Conservation (phyloP, 371 early-diverging fungal genomes). For the Mortierella sp. region DNA sequence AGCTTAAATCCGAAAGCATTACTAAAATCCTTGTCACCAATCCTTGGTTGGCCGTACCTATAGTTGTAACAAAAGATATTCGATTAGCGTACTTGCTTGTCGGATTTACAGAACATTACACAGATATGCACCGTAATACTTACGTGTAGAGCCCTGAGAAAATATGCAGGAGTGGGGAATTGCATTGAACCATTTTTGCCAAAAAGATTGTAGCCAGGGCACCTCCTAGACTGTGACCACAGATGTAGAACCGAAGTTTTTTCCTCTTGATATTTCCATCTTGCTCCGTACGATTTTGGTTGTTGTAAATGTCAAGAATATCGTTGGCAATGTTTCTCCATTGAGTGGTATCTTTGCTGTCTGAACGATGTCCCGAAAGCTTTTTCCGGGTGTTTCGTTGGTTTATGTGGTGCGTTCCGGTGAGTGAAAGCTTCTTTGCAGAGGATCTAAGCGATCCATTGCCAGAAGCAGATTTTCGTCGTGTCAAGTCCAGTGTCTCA, state of each 20-base stretch:
- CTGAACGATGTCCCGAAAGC: constrained; percentile 17
- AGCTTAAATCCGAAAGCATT: constrained; percentile 62
- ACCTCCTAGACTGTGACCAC: constrained; percentile 53
- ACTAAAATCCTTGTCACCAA: constrained; percentile 68
- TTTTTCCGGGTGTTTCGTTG: constrained; percentile 27
- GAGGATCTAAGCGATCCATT: constrained; percentile 19
- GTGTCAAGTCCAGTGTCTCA: background rate
- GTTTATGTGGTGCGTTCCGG: constrained; percentile 9
- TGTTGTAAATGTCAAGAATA: constrained; percentile 55
- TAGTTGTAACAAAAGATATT: background rate
- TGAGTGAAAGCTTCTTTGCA: constrained; percentile 17
- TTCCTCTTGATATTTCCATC: constrained; percentile 42
- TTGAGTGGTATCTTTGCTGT: constrained; percentile 37
- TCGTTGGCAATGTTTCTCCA: constrained; percentile 41
- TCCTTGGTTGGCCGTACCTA: constrained; percentile 67
- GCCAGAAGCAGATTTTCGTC: constrained; percentile 13
- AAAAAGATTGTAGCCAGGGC: constrained; percentile 61
- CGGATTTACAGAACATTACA: background rate
- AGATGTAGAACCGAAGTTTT: constrained; percentile 53
- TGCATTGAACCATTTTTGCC: constrained; percentile 70
- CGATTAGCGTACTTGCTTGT: too few relatives aligned
- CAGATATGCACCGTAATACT: background rate
- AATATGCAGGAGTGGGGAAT: constrained; percentile 64
- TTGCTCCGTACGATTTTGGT: constrained; percentile 35
- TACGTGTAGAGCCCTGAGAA: constrained; percentile 70